Base-by-base conservation (phyloP, 768 basidiomycete species). In the Tylopilus felleus region DNA sequence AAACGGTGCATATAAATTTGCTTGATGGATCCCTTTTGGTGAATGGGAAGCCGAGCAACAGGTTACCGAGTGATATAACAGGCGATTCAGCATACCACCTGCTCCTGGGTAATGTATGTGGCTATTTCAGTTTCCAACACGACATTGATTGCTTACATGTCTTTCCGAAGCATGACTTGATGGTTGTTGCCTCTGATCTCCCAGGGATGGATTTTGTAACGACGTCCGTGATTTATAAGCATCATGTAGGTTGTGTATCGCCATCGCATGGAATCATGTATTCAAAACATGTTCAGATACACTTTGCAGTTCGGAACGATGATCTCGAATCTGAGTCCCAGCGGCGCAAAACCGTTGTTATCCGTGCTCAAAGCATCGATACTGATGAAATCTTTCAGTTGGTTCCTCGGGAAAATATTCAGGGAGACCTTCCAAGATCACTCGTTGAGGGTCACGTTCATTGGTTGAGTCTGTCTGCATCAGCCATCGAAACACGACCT, bases 21-120 rank as follows among this genome's bases (percentile, higher is more conserved):
- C 44, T 69, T 0, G 59, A 65, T 21, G 70, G 70, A 1, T 52
- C 58, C 1, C 58, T 71, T 16, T 47, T 72, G 36, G 61, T 71
- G 5, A 52, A 69, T 12, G 71, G 65, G 4, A 66, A 57, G 35
- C 60, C 65, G 0, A 22, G 62, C 0, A 55, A 60, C 35, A 14
- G 17, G 27, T 56, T 71, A 5, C 69, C 71, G 0, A 27, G 27
- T 4, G 44, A 19, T 5, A 60, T 71, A 29, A 3, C 68, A 17
- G 17, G 35, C 35, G 16, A 65, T 41, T 44, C 64, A 3, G 47
- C 57, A 1, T 71, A 69, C 31, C 48, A 17, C 25, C 27, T 46
- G 0, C 36, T 72, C 3, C 66, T 71, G 47, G 59, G 59, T 13
- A 41, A 56, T 14, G 70, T 68, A 19, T 10, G 60, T 45, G 8